Conservation (phyloP, 345 rosid genomes). For the Zanthoxylum bungeanum region DNA sequence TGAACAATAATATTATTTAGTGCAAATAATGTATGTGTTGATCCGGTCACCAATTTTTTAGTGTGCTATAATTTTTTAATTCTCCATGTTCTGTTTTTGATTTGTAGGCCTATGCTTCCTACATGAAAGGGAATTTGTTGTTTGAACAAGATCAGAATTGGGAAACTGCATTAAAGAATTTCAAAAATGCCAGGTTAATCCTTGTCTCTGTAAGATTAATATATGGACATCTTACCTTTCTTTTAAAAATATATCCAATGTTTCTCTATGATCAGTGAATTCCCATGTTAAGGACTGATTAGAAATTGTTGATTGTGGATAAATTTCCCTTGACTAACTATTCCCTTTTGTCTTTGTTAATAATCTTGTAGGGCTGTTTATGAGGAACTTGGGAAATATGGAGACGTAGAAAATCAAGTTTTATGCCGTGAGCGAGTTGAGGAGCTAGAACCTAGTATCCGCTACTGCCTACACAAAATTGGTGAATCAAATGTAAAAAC, state of each 20-base stretch:
- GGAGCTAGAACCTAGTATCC: conserved; percentile 93
- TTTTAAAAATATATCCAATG: not conserved
- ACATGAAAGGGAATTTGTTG: conserved; percentile 89
- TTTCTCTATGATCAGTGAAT: not conserved
- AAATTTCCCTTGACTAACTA: not conserved
- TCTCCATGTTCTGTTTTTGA: not conserved
- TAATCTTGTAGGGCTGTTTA: conserved; percentile 73
- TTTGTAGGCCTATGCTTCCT: conserved; percentile 94
- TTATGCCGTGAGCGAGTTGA: conserved; percentile 95
- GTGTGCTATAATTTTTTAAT: not conserved
- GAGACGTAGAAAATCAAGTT: conserved; percentile 93
- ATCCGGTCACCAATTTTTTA: not conserved
- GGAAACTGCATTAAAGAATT: conserved; percentile 85
- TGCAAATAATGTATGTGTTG: not conserved
- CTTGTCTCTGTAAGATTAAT: conserved; percentile 15
- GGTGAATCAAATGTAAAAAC: conserved; percentile 87
- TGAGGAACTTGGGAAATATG: conserved; percentile 97
- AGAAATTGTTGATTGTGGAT: not conserved
- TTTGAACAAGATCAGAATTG: conserved; percentile 96
- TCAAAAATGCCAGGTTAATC: conserved; percentile 88
- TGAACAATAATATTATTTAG: not conserved
- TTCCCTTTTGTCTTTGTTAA: not conserved
- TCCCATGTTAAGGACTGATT: not conserved
- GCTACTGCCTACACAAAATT: conserved; percentile 91
- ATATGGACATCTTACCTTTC: not conserved